Conservation (phyloP, 352 stramenopile genomes). For the Pilasporangium apinafurcum region DNA sequence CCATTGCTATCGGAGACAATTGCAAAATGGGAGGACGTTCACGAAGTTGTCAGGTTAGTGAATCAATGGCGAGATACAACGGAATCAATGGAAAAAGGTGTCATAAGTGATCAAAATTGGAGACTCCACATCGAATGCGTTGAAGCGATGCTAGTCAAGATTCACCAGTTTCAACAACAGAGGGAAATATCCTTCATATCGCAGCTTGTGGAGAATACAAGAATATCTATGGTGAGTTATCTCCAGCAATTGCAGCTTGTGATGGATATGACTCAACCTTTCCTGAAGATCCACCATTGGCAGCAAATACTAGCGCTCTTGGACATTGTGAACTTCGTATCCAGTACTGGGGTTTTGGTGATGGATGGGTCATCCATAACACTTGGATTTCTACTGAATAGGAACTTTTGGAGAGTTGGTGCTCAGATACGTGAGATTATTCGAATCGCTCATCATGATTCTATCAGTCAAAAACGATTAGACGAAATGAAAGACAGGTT, state of each 20-base stretch:
- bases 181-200: constrained; percentile 19
- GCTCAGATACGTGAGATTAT: constrained; percentile 56
- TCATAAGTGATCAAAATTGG: constrained; percentile 67
- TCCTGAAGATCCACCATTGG: constrained; percentile 51
- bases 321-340: constrained; percentile 44
- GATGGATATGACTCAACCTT: constrained; percentile 41
- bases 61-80: constrained; percentile 35
- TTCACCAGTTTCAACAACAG: constrained; percentile 23
- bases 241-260: constrained; percentile 39
- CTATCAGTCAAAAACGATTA: constrained; percentile 44
- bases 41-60: constrained; percentile 45
- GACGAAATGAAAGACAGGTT: constrained; percentile 52
- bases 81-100: constrained; percentile 53
- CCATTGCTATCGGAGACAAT: constrained; percentile 31
- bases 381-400: constrained; percentile 38
- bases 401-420: constrained; percentile 45
- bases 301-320: constrained; percentile 48
- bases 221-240: constrained; percentile 25
- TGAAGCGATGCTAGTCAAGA: constrained; percentile 20
- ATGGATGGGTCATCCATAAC: constrained; percentile 45
- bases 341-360: constrained; percentile 33
- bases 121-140: constrained; percentile 25
- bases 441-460: constrained; percentile 42
- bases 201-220: constrained; percentile 31
- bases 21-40: constrained; percentile 41